These are phyloP conservation scores for Amylocarpus encephaloides DNA, from an alignment of 2,329 filamentous ascomycete genomes.

Conservation along the genomic window DNA sequence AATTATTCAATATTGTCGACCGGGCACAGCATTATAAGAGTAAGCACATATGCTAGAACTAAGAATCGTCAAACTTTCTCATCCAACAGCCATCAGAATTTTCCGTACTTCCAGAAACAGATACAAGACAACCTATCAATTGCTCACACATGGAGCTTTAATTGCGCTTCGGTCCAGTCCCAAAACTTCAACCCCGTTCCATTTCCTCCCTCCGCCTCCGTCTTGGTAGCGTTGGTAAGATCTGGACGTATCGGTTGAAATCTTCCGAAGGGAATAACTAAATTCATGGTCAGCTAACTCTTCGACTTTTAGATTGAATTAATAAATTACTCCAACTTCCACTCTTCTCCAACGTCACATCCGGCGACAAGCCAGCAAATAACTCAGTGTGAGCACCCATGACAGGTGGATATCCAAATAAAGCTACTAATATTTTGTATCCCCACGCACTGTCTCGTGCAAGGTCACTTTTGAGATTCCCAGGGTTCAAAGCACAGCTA, in stretches of 20 bases:
- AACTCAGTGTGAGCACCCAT: conserved; percentile 15
- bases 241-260: conserved; percentile 29
- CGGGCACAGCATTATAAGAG: too few species aligned
- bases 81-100: too few species aligned
- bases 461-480: conserved; percentile 13
- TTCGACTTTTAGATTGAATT: background rate
- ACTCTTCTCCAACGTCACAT: conserved; percentile 13
- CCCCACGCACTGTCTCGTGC: background rate
- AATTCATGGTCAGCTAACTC: background rate
- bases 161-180: conserved; percentile 38
- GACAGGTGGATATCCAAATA: conserved; percentile 6
- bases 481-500: conserved; percentile 16
- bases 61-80: too few species aligned
- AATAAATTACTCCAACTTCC: conserved; percentile 14
- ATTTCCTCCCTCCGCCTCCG: conserved; percentile 32
- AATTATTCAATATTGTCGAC: too few species aligned
- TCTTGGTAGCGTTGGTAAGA: conserved; percentile 27
- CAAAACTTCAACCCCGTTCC: conserved; percentile 35
- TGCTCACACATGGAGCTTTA: conserved; percentile 25
- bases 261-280: conserved; percentile 41
- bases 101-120: too few species aligned
- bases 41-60: too few species aligned
- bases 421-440: too few species aligned
- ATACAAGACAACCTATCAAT: too few species aligned
- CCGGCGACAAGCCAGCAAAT: conserved; percentile 16